Evolutionary conservation across 306 rosid genomes (phyloP), one percentile per base, ranked within the genome.

Genomic region (Fragaria vesca): DNA sequence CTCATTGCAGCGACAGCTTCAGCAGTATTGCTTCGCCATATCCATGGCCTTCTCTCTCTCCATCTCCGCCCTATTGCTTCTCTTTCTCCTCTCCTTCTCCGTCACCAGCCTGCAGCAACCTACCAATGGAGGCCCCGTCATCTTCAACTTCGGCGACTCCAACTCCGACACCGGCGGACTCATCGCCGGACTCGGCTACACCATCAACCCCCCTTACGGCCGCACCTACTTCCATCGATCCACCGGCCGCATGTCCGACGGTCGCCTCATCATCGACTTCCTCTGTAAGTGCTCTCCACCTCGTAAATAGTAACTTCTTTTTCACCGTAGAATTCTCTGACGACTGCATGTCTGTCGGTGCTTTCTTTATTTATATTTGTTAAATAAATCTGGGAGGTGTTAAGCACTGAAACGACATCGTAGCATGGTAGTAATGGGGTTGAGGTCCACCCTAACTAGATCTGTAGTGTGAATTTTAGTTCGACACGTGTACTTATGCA

Each of bases 131-230:
- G 66, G 83, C 45, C 90, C 92, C 0, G 58, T 84, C 21, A 30
- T 94, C 73, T 92, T 94, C 79, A 95, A 86, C 73, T 90, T 94
- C 77, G 98, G 98, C 1, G 98, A 94, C 83, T 94, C 98, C 34
- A 94, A 94, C 91, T 94, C 98, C 52, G 98, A 94, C 86, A 94
- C 98, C 2, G 98, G 98, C 24, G 98, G 97, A 76, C 93, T 94
- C 77, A 84, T 79, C 9, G 88, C 98, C 4, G 98, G 97, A 28
- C 97, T 94, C 79, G 98, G 98, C 67, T 94, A 84, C 83, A 87
- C 92, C 1, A 76, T 94, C 69, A 85, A 85, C 50, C 84, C 66
- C 18, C 97, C 98, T 34, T 88, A 94, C 78, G 98, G 97, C 68
- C 95, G 97, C 30, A 52, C 89, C n/a, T 94, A 87, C 87, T 94